Percentiles rank a stretch among this genome's conserved stretches.
Evolutionary conservation across 441 rosid genomes (phyloP).

Genomic region (Dalechampia spathulata): DNA sequence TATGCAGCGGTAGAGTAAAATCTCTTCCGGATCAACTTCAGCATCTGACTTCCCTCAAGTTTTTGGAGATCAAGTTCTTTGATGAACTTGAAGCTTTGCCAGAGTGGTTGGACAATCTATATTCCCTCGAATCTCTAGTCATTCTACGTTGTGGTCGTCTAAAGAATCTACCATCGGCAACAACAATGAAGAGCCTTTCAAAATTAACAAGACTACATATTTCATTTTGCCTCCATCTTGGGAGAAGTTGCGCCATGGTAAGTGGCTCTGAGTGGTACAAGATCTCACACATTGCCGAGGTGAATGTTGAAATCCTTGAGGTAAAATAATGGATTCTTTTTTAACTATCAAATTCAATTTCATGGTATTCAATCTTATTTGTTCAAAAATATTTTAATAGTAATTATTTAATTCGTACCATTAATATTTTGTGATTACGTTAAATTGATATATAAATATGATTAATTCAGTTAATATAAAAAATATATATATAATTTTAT

Average conservation of each 20-base stretch:
- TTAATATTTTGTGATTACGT: no score
- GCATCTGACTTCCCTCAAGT: constrained; percentile 14
- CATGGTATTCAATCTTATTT: no score
- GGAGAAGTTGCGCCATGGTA: constrained; percentile 12
- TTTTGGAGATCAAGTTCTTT: background rate
- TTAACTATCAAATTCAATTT: no score
- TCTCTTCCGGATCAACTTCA: constrained; percentile 25
- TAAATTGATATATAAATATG: no score
- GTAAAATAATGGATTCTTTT: no score
- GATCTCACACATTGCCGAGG: constrained; percentile 13
- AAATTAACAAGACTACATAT: constrained; percentile 1
- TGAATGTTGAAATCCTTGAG: no score
- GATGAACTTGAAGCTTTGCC: constrained; percentile 11
- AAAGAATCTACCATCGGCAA: constrained; percentile 14
- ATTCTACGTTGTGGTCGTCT: constrained; percentile 3
- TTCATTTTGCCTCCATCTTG: background rate
- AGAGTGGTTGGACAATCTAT: constrained; percentile 22
- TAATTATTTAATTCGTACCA: no score
- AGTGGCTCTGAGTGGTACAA: constrained; percentile 24
- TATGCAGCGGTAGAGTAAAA: constrained; percentile 7
- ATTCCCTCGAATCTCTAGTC: constrained; percentile 12
- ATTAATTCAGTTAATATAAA: no score
- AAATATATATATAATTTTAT: no score
- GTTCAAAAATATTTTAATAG: no score
- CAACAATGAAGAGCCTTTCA: constrained; percentile 14